Evolutionary conservation across 148 eudicot genomes (phyloP).

Genomic region (Diospyros lotus): DNA sequence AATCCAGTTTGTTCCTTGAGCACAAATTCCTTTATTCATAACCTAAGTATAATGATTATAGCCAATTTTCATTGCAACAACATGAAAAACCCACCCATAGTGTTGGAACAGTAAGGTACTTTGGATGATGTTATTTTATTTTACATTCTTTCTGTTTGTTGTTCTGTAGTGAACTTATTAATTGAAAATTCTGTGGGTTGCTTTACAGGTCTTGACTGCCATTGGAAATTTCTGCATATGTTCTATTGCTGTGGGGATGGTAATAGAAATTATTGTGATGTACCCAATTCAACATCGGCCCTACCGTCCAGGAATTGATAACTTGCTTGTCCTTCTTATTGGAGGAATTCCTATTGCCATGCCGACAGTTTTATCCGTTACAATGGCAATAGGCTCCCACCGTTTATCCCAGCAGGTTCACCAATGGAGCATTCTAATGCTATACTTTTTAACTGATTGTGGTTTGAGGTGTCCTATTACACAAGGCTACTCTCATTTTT

Average conservation of each 20-base stretch:
- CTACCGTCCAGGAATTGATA: slow-evolving; percentile 43
- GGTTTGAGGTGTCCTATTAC: background rate
- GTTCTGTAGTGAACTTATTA: background rate
- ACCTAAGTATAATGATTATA: background rate
- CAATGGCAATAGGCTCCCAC: slow-evolving; percentile 57
- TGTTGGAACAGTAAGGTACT: too few relatives aligned
- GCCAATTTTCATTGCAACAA: background rate
- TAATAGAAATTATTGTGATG: slow-evolving; percentile 42
- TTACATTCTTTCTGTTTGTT: background rate
- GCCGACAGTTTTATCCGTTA: slow-evolving; percentile 50
- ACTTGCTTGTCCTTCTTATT: slow-evolving; percentile 44
- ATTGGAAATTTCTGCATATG: slow-evolving; percentile 55
- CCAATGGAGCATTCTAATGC: background rate
- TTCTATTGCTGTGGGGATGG: slow-evolving; percentile 45
- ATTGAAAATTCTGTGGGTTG: background rate
- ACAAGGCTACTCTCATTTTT: background rate
- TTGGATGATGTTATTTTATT: background rate
- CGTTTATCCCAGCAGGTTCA: slow-evolving; percentile 45
- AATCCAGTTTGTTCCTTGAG: background rate
- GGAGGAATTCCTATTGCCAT: slow-evolving; percentile 52
- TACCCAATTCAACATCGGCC: slow-evolving; percentile 43
- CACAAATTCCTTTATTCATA: too few relatives aligned
- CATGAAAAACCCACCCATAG: background rate
- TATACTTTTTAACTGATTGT: background rate
- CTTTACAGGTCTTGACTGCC: slow-evolving; percentile 41